Evolutionary conservation across 768 basidiomycete genomes (phyloP).

Genomic region (Daedalea quercina): DNA sequence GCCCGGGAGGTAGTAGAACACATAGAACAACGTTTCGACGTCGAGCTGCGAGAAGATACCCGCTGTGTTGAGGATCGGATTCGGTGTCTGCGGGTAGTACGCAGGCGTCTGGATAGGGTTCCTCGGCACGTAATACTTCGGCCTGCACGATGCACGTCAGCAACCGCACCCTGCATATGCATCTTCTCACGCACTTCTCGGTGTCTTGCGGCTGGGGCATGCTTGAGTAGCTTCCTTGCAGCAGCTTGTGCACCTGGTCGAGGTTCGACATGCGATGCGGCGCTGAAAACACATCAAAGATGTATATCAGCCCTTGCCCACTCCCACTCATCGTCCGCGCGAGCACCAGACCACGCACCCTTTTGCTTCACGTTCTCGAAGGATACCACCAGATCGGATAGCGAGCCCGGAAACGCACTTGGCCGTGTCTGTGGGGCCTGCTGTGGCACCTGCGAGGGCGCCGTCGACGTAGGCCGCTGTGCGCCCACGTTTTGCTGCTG

Average conservation of each 20-base stretch:
- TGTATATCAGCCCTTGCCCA: not conserved
- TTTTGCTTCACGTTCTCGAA: conserved; percentile 98
- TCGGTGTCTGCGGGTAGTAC: conserved; percentile 91
- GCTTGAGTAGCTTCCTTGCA: conserved; percentile 86
- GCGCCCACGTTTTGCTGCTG: conserved; percentile 27
- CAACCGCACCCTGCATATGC: not conserved
- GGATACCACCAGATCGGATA: conserved; percentile 89
- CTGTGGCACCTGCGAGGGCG: conserved; percentile 35
- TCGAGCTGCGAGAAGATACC: conserved; percentile 87
- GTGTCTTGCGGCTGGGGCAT: conserved; percentile 92
- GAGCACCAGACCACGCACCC: conserved; percentile 39
- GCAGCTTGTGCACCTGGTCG: conserved; percentile 85
- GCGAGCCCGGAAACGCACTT: conserved; percentile 67
- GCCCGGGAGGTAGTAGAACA: conserved; percentile 96
- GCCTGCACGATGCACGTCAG: conserved; percentile 39
- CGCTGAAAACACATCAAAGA: conserved; percentile 30
- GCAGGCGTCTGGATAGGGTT: conserved; percentile 87
- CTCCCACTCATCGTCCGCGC: too few relatives aligned
- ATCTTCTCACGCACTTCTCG: conserved; percentile 62
- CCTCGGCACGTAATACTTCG: conserved; percentile 93
- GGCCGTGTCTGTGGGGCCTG: conserved; percentile 32
- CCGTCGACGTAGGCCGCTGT: conserved; percentile 43
- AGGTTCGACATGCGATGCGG: conserved; percentile 83
- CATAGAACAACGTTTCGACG: conserved; percentile 95
- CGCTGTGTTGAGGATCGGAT: conserved; percentile 73